These are phyloP conservation scores for Rhizophagus sp. DNA, from an alignment of 192 early-diverging fungal species.

Conservation along the genomic window DNA sequence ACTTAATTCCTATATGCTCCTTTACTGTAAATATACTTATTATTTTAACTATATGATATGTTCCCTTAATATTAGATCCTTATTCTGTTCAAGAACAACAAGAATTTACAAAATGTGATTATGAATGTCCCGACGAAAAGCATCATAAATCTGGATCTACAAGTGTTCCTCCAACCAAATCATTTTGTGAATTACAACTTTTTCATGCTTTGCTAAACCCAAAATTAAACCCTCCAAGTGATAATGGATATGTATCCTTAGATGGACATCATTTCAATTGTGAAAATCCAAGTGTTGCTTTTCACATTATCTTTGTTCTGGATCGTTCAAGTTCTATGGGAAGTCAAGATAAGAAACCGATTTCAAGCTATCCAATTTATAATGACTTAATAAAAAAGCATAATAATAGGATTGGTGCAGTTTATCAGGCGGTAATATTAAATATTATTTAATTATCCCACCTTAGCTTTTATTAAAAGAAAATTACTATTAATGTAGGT, in stretches of 20 bases:
- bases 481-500: background rate
- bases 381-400: background rate
- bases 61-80: conserved; percentile 6
- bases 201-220: background rate
- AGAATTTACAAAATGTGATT: conserved; percentile 23
- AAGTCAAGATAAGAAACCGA: background rate
- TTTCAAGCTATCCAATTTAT: background rate
- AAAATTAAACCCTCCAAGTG: background rate
- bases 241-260: conserved; percentile 24
- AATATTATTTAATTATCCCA: background rate
- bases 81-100: conserved; percentile 4
- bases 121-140: conserved; percentile 19
- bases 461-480: background rate
- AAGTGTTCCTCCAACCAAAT: background rate
- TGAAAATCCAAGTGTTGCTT: background rate
- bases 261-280: conserved; percentile 33
- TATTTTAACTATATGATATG: no score
- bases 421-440: conserved; percentile 23
- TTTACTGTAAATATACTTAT: background rate
- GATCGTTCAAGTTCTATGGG: conserved; percentile 24
- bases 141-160: background rate
- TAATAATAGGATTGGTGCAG: conserved; percentile 26
- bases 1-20: background rate
- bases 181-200: conserved; percentile 4
- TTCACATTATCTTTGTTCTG: conserved; percentile 30